Base-by-base conservation (phyloP, 441 rosid genomes). In the Adansonia rubrostipa region DNA sequence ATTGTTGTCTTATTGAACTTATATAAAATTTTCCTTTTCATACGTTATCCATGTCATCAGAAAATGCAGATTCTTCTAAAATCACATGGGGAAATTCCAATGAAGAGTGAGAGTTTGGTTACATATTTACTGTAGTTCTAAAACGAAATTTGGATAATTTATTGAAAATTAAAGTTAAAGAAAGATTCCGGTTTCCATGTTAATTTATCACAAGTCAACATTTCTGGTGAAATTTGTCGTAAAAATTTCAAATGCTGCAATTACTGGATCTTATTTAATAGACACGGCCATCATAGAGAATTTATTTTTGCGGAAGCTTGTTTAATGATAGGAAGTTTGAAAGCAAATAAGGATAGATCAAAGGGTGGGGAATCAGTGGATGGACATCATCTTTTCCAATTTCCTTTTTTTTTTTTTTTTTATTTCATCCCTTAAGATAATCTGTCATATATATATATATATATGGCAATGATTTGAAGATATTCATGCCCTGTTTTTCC, bases 41-140 rank as follows among this genome's bases (percentile, higher is more conserved):
- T 36, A 36, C 42, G 42, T 36, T 36, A 36, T 36, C 42, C 42
- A 36, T 36, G 42, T 36, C 42, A 36, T 36, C 42, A 36, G 42
- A 36, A 36, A 36, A 36, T 36, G 42, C 42, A 36, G 42, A 36
- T 36, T 36, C 42, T 36, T 36, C 42, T 36, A 36, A 36, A 36
- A 36, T 36, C 42, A 36, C 42, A 5, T 36, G 5, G 42, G 42
- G 42, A 36, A 36, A 36, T 36, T 36, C 42, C 22, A n/a, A 15
- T 65, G 70, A 36, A 40, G 70, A 60, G 64, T 60, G 33, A 60
- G 64, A 20, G 28, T 28, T 60, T 60, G 64, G 36, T 60, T 60
- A 60, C 40, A 22, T 60, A 60, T 20, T 60, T 9, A 22, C 65
- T 17, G 70, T 40, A 65, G 50, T 65, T 65, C 6, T 15, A 65